Evolutionary conservation across 179 eudicot genomes (phyloP), one percentile per base, ranked within the genome.

Genomic region (Silene vulgaris): DNA sequence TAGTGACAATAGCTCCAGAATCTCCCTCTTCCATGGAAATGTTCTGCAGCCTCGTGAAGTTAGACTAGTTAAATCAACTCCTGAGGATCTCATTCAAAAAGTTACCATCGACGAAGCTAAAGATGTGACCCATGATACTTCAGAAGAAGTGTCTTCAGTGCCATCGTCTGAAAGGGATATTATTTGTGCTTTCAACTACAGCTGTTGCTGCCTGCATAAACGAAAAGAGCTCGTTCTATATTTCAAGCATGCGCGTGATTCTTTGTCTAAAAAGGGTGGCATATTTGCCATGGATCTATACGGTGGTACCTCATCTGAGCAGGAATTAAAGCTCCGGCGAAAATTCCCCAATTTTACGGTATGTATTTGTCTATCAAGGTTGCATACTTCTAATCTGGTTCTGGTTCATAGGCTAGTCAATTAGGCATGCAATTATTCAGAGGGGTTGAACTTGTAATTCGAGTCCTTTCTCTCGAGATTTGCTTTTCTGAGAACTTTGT

Each of bases 281-380:
- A 90, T 94, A 75, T 92, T 94, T 87, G 98, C 85, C 74, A 90
- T 94, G 98, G 98, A 94, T 84, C 80, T 94, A 77, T 94, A 94
- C 77, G 98, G 97, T 64, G 98, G 98, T 72, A 85, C 91, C 63
- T 94, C 98, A 37, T 89, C 98, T 5, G 98, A 94, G 84, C 83
- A 85, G 59, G 86, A 84, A 72, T 84, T 94, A 23, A 89, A 82
- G 83, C 86, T 94, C 59, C 90, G 87, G 87, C 89, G 97, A 81
- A 88, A 82, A 81, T 94, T 94, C 78, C 89, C 97, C 20, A 89
- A 88, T 82, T 94, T 94, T 84, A 94, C 92, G 86, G 98, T 92
- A 84, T 23, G 83, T 65, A 78, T 50, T 61, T 0, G 30, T 50
- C 11, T 3, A n/a, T 56, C 60, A 14, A 56, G 60, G 20, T 2